Evolutionary conservation across 2,329 filamentous ascomycete species (phyloP), one percentile per base, ranked within the genome.

Genomic region (Penicillium sp.): DNA sequence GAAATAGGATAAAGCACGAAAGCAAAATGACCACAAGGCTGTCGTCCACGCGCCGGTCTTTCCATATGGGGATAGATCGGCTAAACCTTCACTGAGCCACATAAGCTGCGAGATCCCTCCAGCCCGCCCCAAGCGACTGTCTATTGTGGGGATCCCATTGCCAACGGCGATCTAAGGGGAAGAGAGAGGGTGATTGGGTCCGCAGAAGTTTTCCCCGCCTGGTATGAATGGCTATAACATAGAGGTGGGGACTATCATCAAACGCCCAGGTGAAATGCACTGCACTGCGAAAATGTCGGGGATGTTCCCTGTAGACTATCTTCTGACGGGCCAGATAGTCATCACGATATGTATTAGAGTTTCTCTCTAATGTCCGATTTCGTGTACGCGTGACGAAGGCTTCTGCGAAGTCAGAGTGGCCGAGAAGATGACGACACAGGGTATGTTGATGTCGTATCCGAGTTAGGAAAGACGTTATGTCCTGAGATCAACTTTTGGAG

Each of bases 121-220:
- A 19, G 39, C 8, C 29, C 11, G 32, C 38, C 18, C n/a, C 29
- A 49, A 48, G 38, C 51, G 38, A 40, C 23, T 23, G 23, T 23
- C 23, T 23, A 23, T 23, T 43, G 51, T 43, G 51, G 51, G 51
- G 51, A 26, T 36, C 23, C 23, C 32, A 23, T 5, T 23, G 23
- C 16, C 38, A 44, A 53, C 51, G 51, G 51, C 45, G 51, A 50
- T 53, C 34, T 7, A 44, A 39, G 46, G 32, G 26, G 19, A 13
- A 16, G 18, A 5, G 18, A 39, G 42, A 19, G 48, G 18, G n/a
- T 47, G 19, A 27, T 7, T 27, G 14, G 45, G 36, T 23, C 26
- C 50, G 23, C 26, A 14, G 14, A 36, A 18, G 18, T 7, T 10
- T 38, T 43, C 7, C 23, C 18, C 40, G 23, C 14, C 10, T 18